Evolutionary conservation across 345 rosid genomes (phyloP), one percentile per base, ranked within the genome.

Genomic region (Fremontodendron californicum): DNA sequence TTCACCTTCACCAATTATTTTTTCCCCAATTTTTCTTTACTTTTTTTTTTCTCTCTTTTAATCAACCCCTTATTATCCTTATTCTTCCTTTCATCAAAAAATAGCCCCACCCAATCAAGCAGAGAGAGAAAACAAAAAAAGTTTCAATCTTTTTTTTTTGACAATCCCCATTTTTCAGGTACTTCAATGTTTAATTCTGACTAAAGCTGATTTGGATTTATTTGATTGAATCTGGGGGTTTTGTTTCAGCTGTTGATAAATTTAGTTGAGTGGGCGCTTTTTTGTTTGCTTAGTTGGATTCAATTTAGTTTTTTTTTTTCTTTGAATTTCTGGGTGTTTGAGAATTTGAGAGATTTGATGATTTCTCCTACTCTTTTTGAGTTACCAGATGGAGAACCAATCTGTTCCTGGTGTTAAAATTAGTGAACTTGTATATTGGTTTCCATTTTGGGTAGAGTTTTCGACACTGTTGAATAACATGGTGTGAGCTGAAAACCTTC

Each of bases 391-490:
- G 83, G 83, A 78, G 67, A 79, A 73, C 77, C 77, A 39, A 54
- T 78, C 76, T 71, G 27, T 52, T 78, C 78, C 35, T 55, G 66
- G 52, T 75, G 75, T 70, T 39, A 63, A 80, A 83, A 71, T 76
- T 37, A 78, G 81, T 68, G 73, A 74, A 16, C 78, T 72, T 64
- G 81, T 78, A 19, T 78, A 35, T 73, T 70, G 73, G 58, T 74
- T 58, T 62, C 73, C 75, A 69, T 42, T 81, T 84, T 42, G 82
- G 66, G 80, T 77, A 78, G 83, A 29, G 82, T 15, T 68, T 55
- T 62, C 51, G 37, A 40, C 69, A 65, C 70, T 77, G 27, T 51
- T 70, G n/a, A n/a, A n/a, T 60, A 57, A 55, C 43, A 3, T 81
- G 64, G 63, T 74, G 39, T 65, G 82, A 86, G 81, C 81, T 49